Evolutionary conservation across 257 asterid genomes (phyloP).

Genomic region (Solanum commersonii): DNA sequence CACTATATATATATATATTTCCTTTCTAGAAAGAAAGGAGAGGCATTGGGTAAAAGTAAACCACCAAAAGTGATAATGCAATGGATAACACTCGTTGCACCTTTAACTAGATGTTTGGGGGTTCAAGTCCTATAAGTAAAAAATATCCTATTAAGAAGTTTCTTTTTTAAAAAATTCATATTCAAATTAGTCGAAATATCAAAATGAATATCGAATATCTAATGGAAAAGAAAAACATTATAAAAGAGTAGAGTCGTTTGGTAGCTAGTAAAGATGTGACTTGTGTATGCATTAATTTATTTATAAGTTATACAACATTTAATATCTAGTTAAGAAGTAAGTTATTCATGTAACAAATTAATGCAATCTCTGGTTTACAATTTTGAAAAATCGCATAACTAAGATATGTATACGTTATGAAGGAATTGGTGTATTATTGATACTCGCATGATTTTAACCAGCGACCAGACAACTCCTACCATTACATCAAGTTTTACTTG

Average conservation of each 20-base stretch:
- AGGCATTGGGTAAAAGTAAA: neutral
- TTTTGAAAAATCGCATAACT: neutral
- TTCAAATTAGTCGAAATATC: neutral
- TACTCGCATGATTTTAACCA: neutral
- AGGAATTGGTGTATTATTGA: too few species aligned
- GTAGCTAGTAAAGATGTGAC: neutral
- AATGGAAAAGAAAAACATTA: neutral
- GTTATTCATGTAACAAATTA: too few species aligned
- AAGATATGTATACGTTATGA: neutral
- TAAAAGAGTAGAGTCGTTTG: neutral
- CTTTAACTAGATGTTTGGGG: neutral
- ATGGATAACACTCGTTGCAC: neutral
- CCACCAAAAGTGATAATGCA: neutral
- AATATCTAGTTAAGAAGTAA: neutral
- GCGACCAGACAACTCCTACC: neutral
- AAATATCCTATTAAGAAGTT: too few species aligned
- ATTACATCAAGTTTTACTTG: neutral
- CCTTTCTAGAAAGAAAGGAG: neutral
- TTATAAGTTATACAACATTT: neutral
- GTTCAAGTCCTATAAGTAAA: too few species aligned
- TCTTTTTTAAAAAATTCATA: too few species aligned
- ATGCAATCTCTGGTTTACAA: neutral
- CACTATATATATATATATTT: neutral
- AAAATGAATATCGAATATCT: neutral
- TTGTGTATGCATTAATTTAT: neutral